Conservation (phyloP, 345 rosid genomes). For the Murraya paniculata region DNA sequence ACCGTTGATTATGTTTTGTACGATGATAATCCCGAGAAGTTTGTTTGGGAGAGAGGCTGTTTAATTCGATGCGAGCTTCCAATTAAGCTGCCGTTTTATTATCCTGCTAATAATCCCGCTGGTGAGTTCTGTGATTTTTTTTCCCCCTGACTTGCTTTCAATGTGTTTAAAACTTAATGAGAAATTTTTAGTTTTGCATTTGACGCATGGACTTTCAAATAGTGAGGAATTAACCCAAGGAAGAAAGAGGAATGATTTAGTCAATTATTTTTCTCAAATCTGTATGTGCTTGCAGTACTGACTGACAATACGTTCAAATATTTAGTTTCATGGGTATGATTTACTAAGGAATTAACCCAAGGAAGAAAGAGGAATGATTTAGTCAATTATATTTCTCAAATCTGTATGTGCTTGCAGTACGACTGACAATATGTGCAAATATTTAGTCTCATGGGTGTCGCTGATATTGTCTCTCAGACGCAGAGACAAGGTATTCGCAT, state of each 20-base stretch:
- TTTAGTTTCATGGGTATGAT: slow-evolving; percentile 14
- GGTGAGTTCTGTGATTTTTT: slow-evolving; percentile 34
- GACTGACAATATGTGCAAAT: background rate
- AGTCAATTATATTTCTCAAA: background rate
- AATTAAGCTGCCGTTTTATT: slow-evolving; percentile 59
- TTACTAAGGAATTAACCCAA: no score
- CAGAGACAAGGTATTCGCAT: slow-evolving; percentile 38
- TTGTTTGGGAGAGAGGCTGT: slow-evolving; percentile 82
- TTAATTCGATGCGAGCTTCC: slow-evolving; percentile 77
- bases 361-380: background rate
- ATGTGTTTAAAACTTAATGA: background rate
- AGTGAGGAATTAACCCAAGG: background rate
- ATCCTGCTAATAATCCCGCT: slow-evolving; percentile 44
- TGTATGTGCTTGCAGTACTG: background rate
- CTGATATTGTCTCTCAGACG: slow-evolving; percentile 38
- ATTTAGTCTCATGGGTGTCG: slow-evolving; percentile 7
- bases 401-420: background rate
- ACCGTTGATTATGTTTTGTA: slow-evolving; percentile 52
- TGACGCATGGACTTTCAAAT: background rate
- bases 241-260: background rate
- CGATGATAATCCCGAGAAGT: slow-evolving; percentile 57
- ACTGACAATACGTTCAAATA: background rate
- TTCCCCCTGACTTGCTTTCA: background rate
- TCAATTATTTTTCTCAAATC: background rate
- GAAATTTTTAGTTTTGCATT: background rate